Evolutionary conservation across 305 asterid species (phyloP).

Genomic region (Rubia peregrina): DNA sequence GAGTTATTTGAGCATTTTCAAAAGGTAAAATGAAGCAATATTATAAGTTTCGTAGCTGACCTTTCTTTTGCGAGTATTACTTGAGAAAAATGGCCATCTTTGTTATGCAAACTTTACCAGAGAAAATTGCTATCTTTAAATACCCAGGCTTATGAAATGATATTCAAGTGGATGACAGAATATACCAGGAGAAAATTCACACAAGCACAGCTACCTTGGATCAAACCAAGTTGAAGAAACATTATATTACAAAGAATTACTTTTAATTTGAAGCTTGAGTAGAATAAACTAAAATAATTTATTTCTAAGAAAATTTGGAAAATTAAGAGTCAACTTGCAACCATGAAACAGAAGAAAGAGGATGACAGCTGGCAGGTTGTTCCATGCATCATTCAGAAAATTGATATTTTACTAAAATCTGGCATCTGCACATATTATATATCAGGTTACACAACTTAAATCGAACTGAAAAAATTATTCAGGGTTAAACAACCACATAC

Average conservation of each 20-base stretch:
- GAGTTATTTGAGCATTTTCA: background rate
- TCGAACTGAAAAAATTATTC: conserved; percentile 1
- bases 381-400: background rate
- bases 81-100: background rate
- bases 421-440: background rate
- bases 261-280: background rate
- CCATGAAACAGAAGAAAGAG: background rate
- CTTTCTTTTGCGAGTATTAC: background rate
- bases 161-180: background rate
- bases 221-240: background rate
- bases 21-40: background rate
- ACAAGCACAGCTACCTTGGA: background rate
- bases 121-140: background rate
- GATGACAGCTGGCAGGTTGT: background rate
- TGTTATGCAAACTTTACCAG: background rate
- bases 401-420: background rate
- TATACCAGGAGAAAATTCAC: background rate
- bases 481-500: conserved; percentile 45
- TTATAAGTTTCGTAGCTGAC: background rate
- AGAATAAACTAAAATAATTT: background rate
- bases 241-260: background rate
- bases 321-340: background rate
- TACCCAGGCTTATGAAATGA: background rate
- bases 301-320: background rate
- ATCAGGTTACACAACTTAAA: background rate